A percentile compares a stretch with the other conserved stretches of the same genome.
These are phyloP conservation scores for Kitagawia praeruptora DNA, from an alignment of 129 eudicot species.

Conservation along the genomic window DNA sequence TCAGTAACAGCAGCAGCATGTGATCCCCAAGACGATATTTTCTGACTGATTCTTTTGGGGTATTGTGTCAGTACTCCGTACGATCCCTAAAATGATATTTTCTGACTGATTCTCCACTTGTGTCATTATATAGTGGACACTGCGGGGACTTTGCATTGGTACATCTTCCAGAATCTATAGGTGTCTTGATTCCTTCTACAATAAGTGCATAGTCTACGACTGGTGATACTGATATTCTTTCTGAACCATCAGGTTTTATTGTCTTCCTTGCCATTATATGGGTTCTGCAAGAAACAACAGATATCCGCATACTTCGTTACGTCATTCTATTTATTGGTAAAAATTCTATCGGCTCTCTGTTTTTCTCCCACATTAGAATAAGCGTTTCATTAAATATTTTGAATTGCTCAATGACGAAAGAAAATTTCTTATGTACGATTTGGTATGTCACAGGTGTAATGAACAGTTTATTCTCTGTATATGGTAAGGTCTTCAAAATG, in stretches of 20 bases:
- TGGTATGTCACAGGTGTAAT: constrained; percentile 66
- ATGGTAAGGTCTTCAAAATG: constrained; percentile 42
- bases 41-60: constrained; percentile 1
- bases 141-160: constrained; percentile 99
- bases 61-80: constrained; percentile 44
- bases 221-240: constrained; percentile 11
- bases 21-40: too few relatives aligned
- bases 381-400: constrained; percentile 7
- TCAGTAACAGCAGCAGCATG: not conserved
- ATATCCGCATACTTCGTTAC: constrained; percentile 64
- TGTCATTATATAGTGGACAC: constrained; percentile 81
- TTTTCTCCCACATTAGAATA: not conserved
- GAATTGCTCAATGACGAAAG: not conserved
- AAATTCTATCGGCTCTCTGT: not conserved
- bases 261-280: constrained; percentile 68
- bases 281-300: constrained; percentile 72
- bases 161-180: constrained; percentile 17
- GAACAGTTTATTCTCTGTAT: constrained; percentile 95
- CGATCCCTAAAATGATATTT: constrained; percentile 40
- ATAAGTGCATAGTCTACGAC: constrained; percentile 12
- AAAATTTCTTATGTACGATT: too few relatives aligned
- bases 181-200: constrained; percentile 15
- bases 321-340: constrained; percentile 90
- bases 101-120: constrained; percentile 2
- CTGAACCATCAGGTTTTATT: constrained; percentile 62